Base-by-base conservation (phyloP, 2,329 filamentous ascomycete genomes). In the Orbilia oligospora region DNA sequence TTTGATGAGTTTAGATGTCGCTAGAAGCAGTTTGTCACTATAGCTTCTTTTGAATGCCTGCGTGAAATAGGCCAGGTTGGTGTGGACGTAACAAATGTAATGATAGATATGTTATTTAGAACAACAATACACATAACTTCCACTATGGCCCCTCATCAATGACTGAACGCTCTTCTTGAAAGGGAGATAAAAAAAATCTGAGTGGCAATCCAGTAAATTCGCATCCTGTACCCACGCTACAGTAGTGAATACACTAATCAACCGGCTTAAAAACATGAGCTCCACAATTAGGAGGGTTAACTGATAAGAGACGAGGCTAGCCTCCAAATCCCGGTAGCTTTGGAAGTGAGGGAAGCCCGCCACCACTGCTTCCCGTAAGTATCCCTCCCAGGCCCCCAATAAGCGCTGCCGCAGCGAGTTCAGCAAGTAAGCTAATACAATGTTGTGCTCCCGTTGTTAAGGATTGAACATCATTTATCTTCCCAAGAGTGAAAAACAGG, bases 391-490 rank as follows among this genome's bases (percentile, higher is more conserved):
- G 30, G 9, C 24, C 46, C 3, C 14, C 49, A 5, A 41, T 2
- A 46, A 68, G 33, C 1, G 1, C 24, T 0, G 33, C 27, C 5
- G 18, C 24, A 24, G 55, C 22, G 8, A 49, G 36, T 8, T 69
- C 51, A 12, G 38, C 41, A 49, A 69, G 49, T 10, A 58, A 12
- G 38, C 16, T 33, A 5, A 24, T 20, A 33, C 65, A 68, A 46
- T 20, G 20, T n/a, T 51, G 44, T n/a, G 44, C 65, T 38, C 51
- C 38, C 5, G 20, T 44, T 44, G 65, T 12, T 12, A 67, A 0
- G 14, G 46, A 53, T n/a, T 51, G n/a, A 67, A 67, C 30, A 44
- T 56, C 33, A 20, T 51, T 41, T 14, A 68, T 56, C 10, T 10
- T 16, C 14, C 65, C 36, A 0, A 68, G 22, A 5, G 16, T 18